Conservation (phyloP, 2,329 filamentous ascomycete genomes). For the Phyllosticta citriasiana region DNA sequence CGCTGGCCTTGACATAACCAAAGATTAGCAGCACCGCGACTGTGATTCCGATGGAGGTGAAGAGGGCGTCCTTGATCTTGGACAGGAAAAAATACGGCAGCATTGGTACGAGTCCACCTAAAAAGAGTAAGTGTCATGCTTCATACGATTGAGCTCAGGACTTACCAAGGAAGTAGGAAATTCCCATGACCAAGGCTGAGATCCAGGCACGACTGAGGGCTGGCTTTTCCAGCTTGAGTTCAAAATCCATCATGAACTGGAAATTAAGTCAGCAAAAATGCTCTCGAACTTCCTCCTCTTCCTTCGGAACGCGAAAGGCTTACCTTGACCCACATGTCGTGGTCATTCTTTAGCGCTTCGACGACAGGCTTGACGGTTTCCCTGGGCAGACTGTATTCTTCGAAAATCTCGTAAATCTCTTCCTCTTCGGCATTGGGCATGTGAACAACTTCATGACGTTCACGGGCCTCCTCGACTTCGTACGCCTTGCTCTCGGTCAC, state of each 20-base stretch:
- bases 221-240: constrained; percentile 39
- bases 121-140: neutral
- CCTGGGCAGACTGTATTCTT: constrained; percentile 40
- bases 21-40: constrained; percentile 40
- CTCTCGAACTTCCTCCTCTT: neutral
- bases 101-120: constrained; percentile 35
- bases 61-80: constrained; percentile 32
- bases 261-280: neutral
- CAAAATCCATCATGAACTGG: constrained; percentile 51
- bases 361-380: constrained; percentile 38
- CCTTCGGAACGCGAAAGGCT: neutral
- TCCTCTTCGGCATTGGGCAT: constrained; percentile 37
- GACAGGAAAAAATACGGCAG: constrained; percentile 41
- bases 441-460: constrained; percentile 35
- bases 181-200: constrained; percentile 31
- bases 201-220: constrained; percentile 37
- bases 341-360: constrained; percentile 39
- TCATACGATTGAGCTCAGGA: constrained; percentile 7
- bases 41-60: constrained; percentile 44
- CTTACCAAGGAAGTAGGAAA: constrained; percentile 25
- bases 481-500: constrained; percentile 45
- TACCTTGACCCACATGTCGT: constrained; percentile 39
- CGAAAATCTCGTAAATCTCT: constrained; percentile 36
- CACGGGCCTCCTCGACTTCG: constrained; percentile 39
- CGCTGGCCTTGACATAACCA: constrained; percentile 38